phyloP scores from a whole-genome alignment of 2,329 filamentous ascomycete genomes.

The Sporothrix protearum region DNA sequence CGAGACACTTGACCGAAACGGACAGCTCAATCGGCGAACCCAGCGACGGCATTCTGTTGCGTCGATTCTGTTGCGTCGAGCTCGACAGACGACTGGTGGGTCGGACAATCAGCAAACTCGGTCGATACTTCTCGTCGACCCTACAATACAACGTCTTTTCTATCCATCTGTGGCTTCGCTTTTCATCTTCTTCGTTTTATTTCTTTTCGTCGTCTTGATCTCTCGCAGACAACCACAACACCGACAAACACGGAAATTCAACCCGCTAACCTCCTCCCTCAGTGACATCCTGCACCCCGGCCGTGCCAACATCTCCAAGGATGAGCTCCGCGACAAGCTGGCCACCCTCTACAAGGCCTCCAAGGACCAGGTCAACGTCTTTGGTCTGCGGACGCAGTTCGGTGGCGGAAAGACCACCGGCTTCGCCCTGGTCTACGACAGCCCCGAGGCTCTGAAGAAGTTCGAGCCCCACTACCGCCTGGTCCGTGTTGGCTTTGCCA shows the following conservation, averaged over 20 bases:
- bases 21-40: not conserved
- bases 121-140: not conserved
- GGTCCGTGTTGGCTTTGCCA: slow-evolving; percentile 85
- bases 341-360: slow-evolving; percentile 94
- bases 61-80: not conserved
- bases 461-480: slow-evolving; percentile 99
- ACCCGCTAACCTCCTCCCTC: slow-evolving; percentile 29
- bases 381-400: slow-evolving; percentile 97
- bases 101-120: not conserved
- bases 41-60: not conserved
- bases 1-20: not conserved
- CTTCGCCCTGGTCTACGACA: slow-evolving; percentile 98
- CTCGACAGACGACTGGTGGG: not conserved
- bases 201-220: too few species aligned
- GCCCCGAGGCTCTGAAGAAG: slow-evolving; percentile 97
- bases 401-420: slow-evolving; percentile 99
- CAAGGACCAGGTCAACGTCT: slow-evolving; percentile 97
- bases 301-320: slow-evolving; percentile 98
- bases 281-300: slow-evolving; percentile 99
- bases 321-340: slow-evolving; percentile 94
- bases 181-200: too few species aligned
- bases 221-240: not conserved
- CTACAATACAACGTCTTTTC: not conserved
- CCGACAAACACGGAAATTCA: not conserved
- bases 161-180: too few species aligned